Evolutionary conservation across 768 basidiomycete species (phyloP).

Genomic region (Leccinum imitatum): DNA sequence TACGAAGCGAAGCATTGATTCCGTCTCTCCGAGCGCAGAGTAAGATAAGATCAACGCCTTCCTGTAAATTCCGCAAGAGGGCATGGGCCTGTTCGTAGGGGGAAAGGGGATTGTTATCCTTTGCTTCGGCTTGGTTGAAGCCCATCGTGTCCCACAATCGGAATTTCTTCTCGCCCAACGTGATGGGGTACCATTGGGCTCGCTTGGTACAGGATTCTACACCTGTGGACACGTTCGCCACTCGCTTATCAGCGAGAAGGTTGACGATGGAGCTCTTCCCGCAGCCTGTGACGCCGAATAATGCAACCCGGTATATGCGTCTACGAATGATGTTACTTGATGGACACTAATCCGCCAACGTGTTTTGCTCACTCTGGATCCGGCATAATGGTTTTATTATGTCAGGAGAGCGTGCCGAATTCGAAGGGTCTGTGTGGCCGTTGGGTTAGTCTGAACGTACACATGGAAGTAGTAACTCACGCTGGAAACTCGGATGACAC

Average conservation of each 20-base stretch:
- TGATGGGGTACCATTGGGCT: conserved; percentile 22
- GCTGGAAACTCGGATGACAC: neutral
- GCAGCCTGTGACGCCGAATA: conserved; percentile 31
- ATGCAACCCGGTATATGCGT: conserved; percentile 23
- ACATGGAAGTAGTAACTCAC: conserved; percentile 6
- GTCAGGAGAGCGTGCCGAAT: neutral
- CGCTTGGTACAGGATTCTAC: conserved; percentile 36
- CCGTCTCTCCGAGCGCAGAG: conserved; percentile 40
- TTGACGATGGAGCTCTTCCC: conserved; percentile 35
- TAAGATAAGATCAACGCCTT: conserved; percentile 41
- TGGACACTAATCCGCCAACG: neutral
- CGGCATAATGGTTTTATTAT: conserved; percentile 5
- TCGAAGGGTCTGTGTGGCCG: neutral
- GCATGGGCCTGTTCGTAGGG: conserved; percentile 32
- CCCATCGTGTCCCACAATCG: conserved; percentile 37
- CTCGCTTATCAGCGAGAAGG: conserved; percentile 24
- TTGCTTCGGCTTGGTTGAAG: conserved; percentile 27
- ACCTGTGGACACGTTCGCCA: conserved; percentile 31
- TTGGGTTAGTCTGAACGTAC: neutral
- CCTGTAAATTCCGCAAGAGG: conserved; percentile 34
- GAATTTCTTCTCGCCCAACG: conserved; percentile 22
- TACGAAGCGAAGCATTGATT: conserved; percentile 35
- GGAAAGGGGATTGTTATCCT: conserved; percentile 13
- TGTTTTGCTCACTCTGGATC: conserved; percentile 16
- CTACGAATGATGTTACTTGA: conserved; percentile 13